Evolutionary conservation across 768 basidiomycete genomes (phyloP).

Genomic region (Imleria badia): DNA sequence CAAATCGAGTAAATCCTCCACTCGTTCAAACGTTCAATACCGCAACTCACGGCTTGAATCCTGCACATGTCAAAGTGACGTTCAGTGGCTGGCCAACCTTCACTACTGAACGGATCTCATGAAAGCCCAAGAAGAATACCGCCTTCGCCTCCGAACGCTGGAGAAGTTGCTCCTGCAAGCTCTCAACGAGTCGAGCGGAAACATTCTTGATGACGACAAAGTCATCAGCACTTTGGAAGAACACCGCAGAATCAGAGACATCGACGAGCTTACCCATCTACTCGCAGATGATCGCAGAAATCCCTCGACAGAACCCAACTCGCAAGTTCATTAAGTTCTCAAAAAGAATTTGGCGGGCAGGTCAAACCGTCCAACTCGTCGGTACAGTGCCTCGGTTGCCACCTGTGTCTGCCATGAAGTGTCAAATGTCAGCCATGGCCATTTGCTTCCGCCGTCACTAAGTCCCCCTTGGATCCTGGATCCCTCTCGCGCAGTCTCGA

Average conservation of each 20-base stretch:
- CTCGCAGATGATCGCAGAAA: not conserved
- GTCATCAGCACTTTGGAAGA: slow-evolving; percentile 95
- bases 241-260: not conserved
- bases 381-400: too few relatives aligned
- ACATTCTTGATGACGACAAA: slow-evolving; percentile 98
- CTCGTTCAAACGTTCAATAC: too few relatives aligned
- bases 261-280: not conserved
- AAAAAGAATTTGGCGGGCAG: not conserved
- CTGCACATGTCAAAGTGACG: too few relatives aligned
- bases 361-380: too few relatives aligned
- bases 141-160: slow-evolving; percentile 84
- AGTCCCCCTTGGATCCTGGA: too few relatives aligned
- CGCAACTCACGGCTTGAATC: too few relatives aligned
- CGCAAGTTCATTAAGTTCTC: not conserved
- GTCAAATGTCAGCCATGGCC: too few relatives aligned
- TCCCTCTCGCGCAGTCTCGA: too few relatives aligned
- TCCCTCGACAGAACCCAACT: not conserved
- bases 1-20: too few relatives aligned
- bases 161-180: slow-evolving; percentile 93
- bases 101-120: slow-evolving; percentile 96
- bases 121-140: slow-evolving; percentile 98
- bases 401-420: too few relatives aligned
- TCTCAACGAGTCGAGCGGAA: slow-evolving; percentile 94
- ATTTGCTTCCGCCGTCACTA: too few relatives aligned
- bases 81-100: too few relatives aligned